Conservation (phyloP, 768 basidiomycete genomes). For the Porphyrellus cyaneotinctus region DNA sequence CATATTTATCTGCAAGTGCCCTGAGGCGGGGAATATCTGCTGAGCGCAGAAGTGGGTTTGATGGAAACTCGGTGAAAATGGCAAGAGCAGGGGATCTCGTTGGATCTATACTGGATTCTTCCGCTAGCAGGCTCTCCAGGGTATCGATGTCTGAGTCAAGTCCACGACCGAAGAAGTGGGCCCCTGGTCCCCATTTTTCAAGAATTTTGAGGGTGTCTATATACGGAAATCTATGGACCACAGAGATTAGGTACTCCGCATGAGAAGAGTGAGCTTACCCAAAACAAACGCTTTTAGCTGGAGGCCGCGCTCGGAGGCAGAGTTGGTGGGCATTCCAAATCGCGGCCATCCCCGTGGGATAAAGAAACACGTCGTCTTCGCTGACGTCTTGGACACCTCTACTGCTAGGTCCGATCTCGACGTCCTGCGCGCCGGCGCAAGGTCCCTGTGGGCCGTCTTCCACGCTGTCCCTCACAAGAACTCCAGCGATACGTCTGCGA, state of each 20-base stretch:
- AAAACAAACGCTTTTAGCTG: conserved; percentile 86
- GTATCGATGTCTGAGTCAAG: conserved; percentile 69
- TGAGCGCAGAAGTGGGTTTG: conserved; percentile 89
- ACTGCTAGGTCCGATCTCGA: conserved; percentile 56
- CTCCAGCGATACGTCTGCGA: conserved; percentile 85
- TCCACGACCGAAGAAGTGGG: conserved; percentile 82
- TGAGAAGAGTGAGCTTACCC: conserved; percentile 53
- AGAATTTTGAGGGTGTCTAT: conserved; percentile 92
- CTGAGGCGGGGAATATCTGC: conserved; percentile 74
- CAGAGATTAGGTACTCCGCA: not conserved
- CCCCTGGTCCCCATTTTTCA: conserved; percentile 95
- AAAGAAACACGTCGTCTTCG: conserved; percentile 88
- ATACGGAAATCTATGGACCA: conserved; percentile 74
- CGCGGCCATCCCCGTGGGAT: conserved; percentile 86
- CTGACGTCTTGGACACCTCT: conserved; percentile 65
- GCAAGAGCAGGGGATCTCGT: conserved; percentile 63
- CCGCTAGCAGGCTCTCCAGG: conserved; percentile 59
- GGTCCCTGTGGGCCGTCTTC: conserved; percentile 33
- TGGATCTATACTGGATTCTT: conserved; percentile 36
- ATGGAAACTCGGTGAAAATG: conserved; percentile 91
- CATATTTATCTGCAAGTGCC: conserved; percentile 78
- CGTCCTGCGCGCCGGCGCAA: conserved; percentile 43
- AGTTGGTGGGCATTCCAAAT: conserved; percentile 90
- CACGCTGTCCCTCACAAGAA: conserved; percentile 58
- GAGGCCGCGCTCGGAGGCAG: conserved; percentile 44